Base-by-base conservation (phyloP, 148 eudicot genomes). In the Vaccinium myrtillus region DNA sequence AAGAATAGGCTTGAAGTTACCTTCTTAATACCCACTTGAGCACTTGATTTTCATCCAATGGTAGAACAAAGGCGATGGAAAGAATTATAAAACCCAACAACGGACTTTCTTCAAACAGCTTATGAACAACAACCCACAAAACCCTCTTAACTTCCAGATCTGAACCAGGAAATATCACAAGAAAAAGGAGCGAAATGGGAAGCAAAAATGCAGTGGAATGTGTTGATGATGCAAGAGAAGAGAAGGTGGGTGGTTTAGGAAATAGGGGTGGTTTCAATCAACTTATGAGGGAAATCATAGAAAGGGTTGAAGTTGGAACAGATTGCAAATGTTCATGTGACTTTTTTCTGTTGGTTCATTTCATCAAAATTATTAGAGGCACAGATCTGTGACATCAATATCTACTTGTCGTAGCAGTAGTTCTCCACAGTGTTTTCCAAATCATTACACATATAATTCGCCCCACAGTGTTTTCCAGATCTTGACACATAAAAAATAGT, bases 131-230 rank as follows among this genome's bases (percentile, higher is more conserved):
- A 79, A 55, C 8, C 63, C 16, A 79, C n/a, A 79, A 6, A 79
- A 21, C 49, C 69, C 67, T 30, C 48, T 77, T 77, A 30, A 54
- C 19, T 56, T 56, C 23, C 67, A 55, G 81, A 79, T 79, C 81
- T 56, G 49, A 55, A 19, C 81, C 65, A 27, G 32, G 67, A 79
- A 56, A n/a, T 54, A 53, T 51, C 39, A 53, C 9, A 77, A 51
- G 80, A 23, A 51, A 10, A 23, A 10, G 2, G 36, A 16, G 16
- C 61, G 18, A 56, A 56, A 56, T 11, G 50, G 50, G 23, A 7
- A 30, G 30, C 25, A 76, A 76, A 5, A 54, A 7, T 50, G 79
- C 15, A 32, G 48, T 5, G 21, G 14, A 25, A 13, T 46, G 10
- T 48, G n/a, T 21, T 21, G 79, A 76, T 76, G 43, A 13, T 76